phyloP scores from a whole-genome alignment of 2,329 filamentous ascomycete genomes.

The Coniochaeta sp. region DNA sequence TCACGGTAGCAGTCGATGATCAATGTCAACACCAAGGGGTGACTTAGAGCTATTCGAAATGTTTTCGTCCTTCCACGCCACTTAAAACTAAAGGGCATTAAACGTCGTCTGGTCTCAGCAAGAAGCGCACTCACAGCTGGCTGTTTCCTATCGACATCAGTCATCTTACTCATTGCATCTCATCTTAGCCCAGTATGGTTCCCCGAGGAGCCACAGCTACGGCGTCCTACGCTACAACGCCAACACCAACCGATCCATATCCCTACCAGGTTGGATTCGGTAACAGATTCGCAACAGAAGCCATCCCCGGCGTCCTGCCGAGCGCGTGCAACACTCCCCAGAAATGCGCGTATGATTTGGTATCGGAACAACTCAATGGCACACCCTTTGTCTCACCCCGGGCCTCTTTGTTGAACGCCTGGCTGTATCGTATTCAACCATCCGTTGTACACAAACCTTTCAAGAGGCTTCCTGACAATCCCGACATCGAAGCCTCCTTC shows the following conservation, averaged over 20 bases:
- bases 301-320: slow-evolving; percentile 2
- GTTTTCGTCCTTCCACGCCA: background rate
- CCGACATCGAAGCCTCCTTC: background rate
- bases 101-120: background rate
- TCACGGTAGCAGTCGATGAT: no score
- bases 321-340: slow-evolving; percentile 2
- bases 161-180: background rate
- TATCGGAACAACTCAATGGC: slow-evolving; percentile 5
- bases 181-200: background rate
- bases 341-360: background rate
- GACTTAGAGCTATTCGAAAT: background rate
- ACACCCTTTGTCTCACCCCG: slow-evolving; percentile 3
- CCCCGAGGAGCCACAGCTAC: slow-evolving; percentile 10
- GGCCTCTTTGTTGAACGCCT: background rate
- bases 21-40: background rate
- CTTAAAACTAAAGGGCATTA: background rate
- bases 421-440: slow-evolving; percentile 5
- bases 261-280: slow-evolving; percentile 50
- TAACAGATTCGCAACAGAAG: slow-evolving; percentile 30
- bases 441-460: background rate
- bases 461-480: background rate
- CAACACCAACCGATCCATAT: slow-evolving; percentile 29
- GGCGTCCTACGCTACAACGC: slow-evolving; percentile 12
- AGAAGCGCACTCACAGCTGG: background rate
- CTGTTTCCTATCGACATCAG: background rate